These are phyloP conservation scores for Cordyceps fumosorosea DNA, from an alignment of 2,329 filamentous ascomycete species.

Conservation along the genomic window DNA sequence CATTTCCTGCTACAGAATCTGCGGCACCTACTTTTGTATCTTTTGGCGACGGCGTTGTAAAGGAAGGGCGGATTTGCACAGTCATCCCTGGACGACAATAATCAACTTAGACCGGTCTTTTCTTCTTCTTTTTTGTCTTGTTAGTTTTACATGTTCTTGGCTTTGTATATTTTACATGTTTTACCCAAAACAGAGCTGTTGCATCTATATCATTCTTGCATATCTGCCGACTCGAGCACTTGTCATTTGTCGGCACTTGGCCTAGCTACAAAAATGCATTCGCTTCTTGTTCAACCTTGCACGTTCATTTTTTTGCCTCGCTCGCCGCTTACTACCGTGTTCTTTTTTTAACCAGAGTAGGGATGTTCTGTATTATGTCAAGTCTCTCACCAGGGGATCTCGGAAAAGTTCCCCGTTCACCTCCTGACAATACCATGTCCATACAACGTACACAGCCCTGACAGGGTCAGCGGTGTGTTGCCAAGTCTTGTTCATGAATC, in stretches of 20 bases:
- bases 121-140: neutral
- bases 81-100: neutral
- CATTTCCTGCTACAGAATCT: neutral
- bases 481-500: neutral
- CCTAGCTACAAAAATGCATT: neutral
- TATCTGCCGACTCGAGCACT: neutral
- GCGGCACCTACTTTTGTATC: neutral
- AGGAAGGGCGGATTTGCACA: neutral
- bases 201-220: neutral
- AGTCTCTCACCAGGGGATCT: neutral
- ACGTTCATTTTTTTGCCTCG: neutral
- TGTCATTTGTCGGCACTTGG: neutral
- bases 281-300: neutral
- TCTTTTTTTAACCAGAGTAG: no score
- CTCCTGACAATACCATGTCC: neutral
- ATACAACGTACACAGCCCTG: no score
- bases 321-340: no score
- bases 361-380: no score
- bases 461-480: neutral
- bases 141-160: neutral
- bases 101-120: slow-evolving; percentile 1
- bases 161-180: neutral
- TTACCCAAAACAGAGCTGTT: neutral
- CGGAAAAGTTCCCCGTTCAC: neutral
- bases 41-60: slow-evolving; percentile 3